Evolutionary conservation across 352 stramenopile genomes (phyloP).

Genomic region (Phytopythium helicoides): DNA sequence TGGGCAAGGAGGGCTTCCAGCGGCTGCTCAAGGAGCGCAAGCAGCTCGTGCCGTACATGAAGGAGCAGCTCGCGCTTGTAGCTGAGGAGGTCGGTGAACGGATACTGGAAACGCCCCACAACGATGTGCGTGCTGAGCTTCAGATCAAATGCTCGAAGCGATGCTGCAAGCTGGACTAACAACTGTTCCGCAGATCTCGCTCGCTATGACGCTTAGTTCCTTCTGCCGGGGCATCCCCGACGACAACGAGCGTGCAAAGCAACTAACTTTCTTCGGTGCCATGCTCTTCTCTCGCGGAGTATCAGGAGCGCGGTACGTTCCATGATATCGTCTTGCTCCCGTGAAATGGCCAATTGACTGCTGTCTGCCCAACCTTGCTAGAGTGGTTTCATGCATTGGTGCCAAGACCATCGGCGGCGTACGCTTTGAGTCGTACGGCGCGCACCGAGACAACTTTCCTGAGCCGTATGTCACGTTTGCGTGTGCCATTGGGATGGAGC

Average conservation of each 20-base stretch:
- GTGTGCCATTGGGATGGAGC: conserved; percentile 93
- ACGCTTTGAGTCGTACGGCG: conserved; percentile 93
- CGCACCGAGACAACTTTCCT: conserved; percentile 85
- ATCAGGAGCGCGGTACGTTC: conserved; percentile 85
- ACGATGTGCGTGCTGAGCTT: conserved; percentile 60
- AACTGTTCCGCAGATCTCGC: conserved; percentile 60
- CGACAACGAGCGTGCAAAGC: conserved; percentile 24
- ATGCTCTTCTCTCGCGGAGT: conserved; percentile 98
- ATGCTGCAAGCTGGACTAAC: neutral
- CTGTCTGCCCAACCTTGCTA: conserved; percentile 9
- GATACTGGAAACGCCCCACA: conserved; percentile 87
- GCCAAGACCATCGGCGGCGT: conserved; percentile 89
- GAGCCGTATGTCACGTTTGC: conserved; percentile 96
- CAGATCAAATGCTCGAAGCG: too few relatives aligned
- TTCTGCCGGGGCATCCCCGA: conserved; percentile 31
- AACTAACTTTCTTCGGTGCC: conserved; percentile 92
- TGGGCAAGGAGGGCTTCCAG: conserved; percentile 90
- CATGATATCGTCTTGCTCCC: neutral
- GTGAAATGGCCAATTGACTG: conserved; percentile 1
- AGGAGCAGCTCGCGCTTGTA: conserved; percentile 60
- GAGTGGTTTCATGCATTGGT: conserved; percentile 87
- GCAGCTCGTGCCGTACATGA: conserved; percentile 72
- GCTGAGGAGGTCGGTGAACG: conserved; percentile 89
- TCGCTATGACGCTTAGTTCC: conserved; percentile 89
- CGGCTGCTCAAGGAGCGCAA: conserved; percentile 87